These are phyloP conservation scores for Leccinum broughii DNA, from an alignment of 768 basidiomycete genomes.

Conservation along the genomic window DNA sequence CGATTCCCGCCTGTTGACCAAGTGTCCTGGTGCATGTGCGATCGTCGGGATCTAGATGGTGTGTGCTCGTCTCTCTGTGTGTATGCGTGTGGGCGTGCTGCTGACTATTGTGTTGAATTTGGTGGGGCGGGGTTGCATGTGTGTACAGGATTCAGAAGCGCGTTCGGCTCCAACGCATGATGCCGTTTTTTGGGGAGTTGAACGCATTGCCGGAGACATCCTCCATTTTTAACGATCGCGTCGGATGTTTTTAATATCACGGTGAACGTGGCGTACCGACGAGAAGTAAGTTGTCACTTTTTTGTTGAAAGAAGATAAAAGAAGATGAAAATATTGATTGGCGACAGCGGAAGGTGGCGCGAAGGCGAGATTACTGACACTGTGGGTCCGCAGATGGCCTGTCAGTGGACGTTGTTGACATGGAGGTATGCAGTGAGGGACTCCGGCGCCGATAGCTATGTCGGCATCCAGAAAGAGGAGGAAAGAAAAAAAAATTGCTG, in stretches of 20 bases:
- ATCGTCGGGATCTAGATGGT: conserved; percentile 69
- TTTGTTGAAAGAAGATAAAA: neutral
- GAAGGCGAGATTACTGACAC: too few relatives aligned
- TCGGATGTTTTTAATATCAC: neutral
- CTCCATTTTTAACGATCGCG: neutral
- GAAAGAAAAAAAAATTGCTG: too few relatives aligned
- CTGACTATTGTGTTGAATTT: neutral
- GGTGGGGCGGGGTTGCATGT: neutral
- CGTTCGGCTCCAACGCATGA: conserved; percentile 4
- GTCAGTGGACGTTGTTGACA: too few relatives aligned
- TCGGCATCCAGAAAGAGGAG: too few relatives aligned
- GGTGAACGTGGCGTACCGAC: neutral
- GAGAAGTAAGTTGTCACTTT: neutral
- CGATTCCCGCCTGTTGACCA: too few relatives aligned
- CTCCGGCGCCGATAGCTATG: too few relatives aligned
- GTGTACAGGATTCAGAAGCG: conserved; percentile 15
- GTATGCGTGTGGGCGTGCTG: neutral
- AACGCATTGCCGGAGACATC: neutral
- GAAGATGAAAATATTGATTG: neutral
- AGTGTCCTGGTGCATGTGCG: conserved; percentile 50
- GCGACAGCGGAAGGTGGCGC: neutral
- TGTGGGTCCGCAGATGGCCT: too few relatives aligned
- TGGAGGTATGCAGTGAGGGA: too few relatives aligned
- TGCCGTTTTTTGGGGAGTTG: neutral
- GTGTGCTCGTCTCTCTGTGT: conserved; percentile 13